Base-by-base conservation (phyloP, 257 asterid species). In the Plantago elongata region DNA sequence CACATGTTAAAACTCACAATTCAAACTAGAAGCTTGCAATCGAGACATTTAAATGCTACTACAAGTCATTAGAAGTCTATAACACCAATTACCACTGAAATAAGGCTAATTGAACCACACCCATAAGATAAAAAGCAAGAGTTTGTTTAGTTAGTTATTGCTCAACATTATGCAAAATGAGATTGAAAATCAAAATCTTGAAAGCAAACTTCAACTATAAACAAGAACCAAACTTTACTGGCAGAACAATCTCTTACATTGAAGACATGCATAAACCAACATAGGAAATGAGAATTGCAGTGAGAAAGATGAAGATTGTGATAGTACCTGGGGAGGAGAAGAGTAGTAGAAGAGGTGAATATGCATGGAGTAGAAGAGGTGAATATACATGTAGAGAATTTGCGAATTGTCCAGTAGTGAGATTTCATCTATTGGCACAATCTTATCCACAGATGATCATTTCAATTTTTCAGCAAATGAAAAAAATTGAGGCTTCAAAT, bases 361-460 rank as follows among this genome's bases (percentile, higher is more conserved):
- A 13, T 40, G 62, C 48, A 57, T 30, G 62, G 62, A 37, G 46
- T 38, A 0, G 4, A 30, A 30, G 45, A 44, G 62, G n/a, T 40
- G 62, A 57, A 57, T 57, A 13, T 57, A 15, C 62, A 37, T 12
- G n/a, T 17, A 43, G 37, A 17, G 17, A 44, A 13, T 40, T 57
- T 40, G 5, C n/a, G 9, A 7, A 15, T 43, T 44, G 64, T 60
- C n/a, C 18, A 40, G 13, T 60, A 17, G 64, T 44, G 42, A 17
- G 17, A 18, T 60, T 44, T 44, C 18, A 43, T 38, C 37, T 16
- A 13, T 37, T 37, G 51, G 63, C 13, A 8, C 27, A 58, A 60
- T 60, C 64, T 60, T 45, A 60, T 60, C 64, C 51, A 22, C 52
- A 58, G n/a, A n/a, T n/a, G 13, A 15, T 12, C 18, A 5, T 14